These are phyloP conservation scores for Stentor coeruleus DNA, from an alignment of 73 alveolate species.

Conservation along the genomic window DNA sequence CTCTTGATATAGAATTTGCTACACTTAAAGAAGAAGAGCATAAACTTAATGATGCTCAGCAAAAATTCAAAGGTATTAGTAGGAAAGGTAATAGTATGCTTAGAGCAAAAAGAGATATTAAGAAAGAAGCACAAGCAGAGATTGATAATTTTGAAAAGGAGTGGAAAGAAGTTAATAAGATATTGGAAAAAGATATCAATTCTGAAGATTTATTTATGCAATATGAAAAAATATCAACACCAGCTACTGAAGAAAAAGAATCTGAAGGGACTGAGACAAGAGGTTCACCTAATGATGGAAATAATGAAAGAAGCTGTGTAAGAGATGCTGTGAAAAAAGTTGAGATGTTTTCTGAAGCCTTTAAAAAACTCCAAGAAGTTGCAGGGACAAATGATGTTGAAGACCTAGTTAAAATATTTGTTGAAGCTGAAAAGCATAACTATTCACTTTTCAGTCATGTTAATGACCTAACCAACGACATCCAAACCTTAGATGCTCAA, in stretches of 20 bases:
- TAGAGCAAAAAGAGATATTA: conserved; percentile 55
- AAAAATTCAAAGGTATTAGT: neutral
- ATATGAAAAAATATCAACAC: conserved; percentile 19
- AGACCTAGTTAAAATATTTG: conserved; percentile 48
- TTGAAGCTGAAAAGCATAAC: conserved; percentile 60
- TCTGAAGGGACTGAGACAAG: neutral
- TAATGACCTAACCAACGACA: conserved; percentile 38
- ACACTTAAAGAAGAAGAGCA: conserved; percentile 66
- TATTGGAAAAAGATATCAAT: conserved; percentile 42
- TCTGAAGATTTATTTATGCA: conserved; percentile 25
- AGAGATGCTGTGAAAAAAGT: conserved; percentile 47
- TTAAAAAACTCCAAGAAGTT: conserved; percentile 50
- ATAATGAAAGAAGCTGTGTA: conserved; percentile 30
- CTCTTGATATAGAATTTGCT: conserved; percentile 65
- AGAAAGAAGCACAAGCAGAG: conserved; percentile 67
- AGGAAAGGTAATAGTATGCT: conserved; percentile 50
- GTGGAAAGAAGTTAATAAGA: conserved; percentile 34
- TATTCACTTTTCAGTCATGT: conserved; percentile 34
- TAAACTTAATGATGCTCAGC: neutral
- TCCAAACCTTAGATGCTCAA: conserved; percentile 36
- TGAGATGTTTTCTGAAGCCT: conserved; percentile 58
- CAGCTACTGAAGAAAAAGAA: conserved; percentile 9
- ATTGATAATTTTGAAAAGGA: conserved; percentile 52
- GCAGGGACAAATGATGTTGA: conserved; percentile 56
- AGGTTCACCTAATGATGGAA: conserved; percentile 20